Percentiles rank a stretch among this genome's conserved stretches.
phyloP scores from a whole-genome alignment of 805 yeast species.

The Saturnispora bothae region DNA sequence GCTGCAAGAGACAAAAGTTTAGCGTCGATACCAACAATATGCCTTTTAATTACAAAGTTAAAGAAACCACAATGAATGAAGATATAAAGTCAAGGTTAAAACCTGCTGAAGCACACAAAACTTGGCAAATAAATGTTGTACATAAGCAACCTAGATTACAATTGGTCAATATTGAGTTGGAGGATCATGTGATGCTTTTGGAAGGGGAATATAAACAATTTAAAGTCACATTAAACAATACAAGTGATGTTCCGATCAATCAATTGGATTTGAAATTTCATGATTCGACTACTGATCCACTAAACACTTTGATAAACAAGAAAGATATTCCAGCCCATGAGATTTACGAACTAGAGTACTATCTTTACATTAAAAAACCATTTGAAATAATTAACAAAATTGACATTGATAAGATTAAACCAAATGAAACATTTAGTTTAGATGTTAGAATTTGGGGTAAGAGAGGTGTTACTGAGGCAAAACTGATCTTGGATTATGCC shows the following conservation, averaged over 20 bases:
- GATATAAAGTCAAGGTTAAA: conserved; percentile 7
- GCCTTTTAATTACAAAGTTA: background rate
- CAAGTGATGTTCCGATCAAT: conserved; percentile 45
- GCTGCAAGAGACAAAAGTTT: conserved; percentile 39
- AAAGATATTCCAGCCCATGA: conserved; percentile 47
- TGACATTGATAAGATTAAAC: conserved; percentile 31
- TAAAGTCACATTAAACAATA: conserved; percentile 43
- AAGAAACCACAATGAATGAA: background rate
- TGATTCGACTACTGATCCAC: conserved; percentile 64
- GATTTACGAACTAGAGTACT: conserved; percentile 65
- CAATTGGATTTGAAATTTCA: conserved; percentile 50
- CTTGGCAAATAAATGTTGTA: conserved; percentile 25
- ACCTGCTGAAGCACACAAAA: conserved; percentile 9
- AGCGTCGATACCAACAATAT: background rate
- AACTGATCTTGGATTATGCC: conserved; percentile 57
- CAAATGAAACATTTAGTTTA: conserved; percentile 31
- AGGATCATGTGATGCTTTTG: conserved; percentile 56
- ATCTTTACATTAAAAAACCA: conserved; percentile 47
- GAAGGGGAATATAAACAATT: conserved; percentile 63
- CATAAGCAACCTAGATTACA: conserved; percentile 51
- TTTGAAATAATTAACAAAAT: conserved; percentile 40
- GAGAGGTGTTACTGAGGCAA: conserved; percentile 59
- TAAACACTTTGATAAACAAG: conserved; percentile 41
- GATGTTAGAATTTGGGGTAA: conserved; percentile 59
- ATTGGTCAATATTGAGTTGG: conserved; percentile 39